Base-by-base conservation (phyloP, 192 early-diverging fungal species). In the Coemansia sp. region DNA sequence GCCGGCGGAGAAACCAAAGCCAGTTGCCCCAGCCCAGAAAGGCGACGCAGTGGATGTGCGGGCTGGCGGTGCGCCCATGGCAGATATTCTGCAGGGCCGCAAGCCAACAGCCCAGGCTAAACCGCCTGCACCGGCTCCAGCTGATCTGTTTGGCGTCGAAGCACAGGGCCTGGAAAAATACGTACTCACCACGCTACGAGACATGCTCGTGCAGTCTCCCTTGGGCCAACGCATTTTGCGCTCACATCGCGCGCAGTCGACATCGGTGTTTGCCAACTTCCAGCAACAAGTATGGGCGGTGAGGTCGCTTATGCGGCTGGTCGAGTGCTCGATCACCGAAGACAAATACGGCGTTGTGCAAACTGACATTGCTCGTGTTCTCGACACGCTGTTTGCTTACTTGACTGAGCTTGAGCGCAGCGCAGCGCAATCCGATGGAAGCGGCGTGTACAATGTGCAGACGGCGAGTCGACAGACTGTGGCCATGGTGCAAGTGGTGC, bases 151-250 rank as follows among this genome's bases (percentile, higher is more conserved):
- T 68, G 72, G 68, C 1, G 59, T 63, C 43, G 77, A 82, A 50
- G 69, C 79, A 1, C 73, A 82, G 62, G 79, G 79, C 4, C 69
- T 82, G 4, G 79, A 82, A 59, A 76, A 75, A 64, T 82, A 82
- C 54, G 70, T 76, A 32, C 62, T 82, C 24, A 76, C 72, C 5
- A 21, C 27, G 63, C 53, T 82, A 60, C 67, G 70, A 5, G 74
- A 82, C 22, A 67, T 54, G 59, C 66, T 82, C 45, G 12, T 76
- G 38, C 73, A 64, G 53, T 82, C 79, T 32, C 23, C 56, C 19
- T 27, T 76, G 15, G 79, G 79, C 6, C 65, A 75, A 54, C 61
- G 64, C 14, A 63, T 82, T 19, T 21, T 75, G 56, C 70, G 67
- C 25, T 69, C 79, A 9, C 51, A 58, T 43, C 70, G 63, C 2